A percentile compares a stretch with the other conserved stretches of the same genome.
These are phyloP conservation scores for Emmonsia crescens DNA, from an alignment of 2,329 filamentous ascomycete genomes.

Conservation along the genomic window DNA sequence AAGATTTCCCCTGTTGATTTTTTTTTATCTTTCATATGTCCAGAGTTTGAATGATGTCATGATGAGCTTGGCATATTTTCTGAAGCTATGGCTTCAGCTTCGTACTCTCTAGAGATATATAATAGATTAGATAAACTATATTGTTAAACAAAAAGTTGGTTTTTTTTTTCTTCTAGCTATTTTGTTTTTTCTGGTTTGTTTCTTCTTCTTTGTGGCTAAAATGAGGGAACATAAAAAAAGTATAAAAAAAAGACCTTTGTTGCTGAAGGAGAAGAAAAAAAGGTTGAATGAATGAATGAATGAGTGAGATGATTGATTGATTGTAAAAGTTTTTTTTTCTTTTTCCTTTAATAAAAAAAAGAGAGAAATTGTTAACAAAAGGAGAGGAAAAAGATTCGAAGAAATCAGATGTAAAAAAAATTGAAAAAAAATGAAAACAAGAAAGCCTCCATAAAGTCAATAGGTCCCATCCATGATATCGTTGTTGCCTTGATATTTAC, in stretches of 20 bases:
- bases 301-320: not conserved
- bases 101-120: too few species aligned
- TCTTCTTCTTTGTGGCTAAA: not conserved
- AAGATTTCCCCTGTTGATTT: too few species aligned
- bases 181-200: not conserved
- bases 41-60: too few species aligned
- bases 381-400: too few species aligned
- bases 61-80: too few species aligned
- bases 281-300: not conserved
- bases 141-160: too few species aligned
- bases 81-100: too few species aligned
- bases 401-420: too few species aligned
- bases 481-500: constrained; percentile 8
- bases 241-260: too few species aligned
- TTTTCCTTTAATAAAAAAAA: not conserved
- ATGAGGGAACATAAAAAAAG: not conserved
- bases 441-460: constrained; percentile 9
- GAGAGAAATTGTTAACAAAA: constrained; percentile 6
- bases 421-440: constrained; percentile 1
- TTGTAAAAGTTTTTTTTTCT: not conserved
- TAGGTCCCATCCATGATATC: constrained; percentile 12
- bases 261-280: not conserved
- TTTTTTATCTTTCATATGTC: too few species aligned
- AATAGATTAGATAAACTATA: too few species aligned
- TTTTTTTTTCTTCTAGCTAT: not conserved